Conservation (phyloP, 2,329 filamentous ascomycete genomes). For the Colletotrichum agaves region DNA sequence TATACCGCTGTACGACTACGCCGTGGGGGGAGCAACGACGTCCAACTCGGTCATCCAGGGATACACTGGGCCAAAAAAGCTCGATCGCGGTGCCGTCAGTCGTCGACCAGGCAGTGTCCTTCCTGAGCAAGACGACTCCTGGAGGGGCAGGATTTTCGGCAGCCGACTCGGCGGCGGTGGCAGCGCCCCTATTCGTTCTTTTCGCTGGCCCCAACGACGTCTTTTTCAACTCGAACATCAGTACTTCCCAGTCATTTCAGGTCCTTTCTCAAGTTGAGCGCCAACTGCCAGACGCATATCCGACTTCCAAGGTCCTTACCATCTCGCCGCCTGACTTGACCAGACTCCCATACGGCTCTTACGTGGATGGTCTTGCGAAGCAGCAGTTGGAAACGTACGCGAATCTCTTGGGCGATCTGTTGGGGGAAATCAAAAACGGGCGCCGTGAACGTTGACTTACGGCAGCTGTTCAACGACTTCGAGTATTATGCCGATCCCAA, state of each 20-base stretch:
- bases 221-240: constrained; percentile 30
- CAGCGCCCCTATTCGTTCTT: constrained; percentile 10
- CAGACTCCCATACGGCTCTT: constrained; percentile 22
- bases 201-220: constrained; percentile 28
- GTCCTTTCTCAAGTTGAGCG: not conserved
- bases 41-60: constrained; percentile 28
- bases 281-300: constrained; percentile 1
- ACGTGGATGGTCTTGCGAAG: not conserved
- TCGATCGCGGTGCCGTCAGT: constrained; percentile 27
- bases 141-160: not conserved
- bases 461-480: constrained; percentile 26
- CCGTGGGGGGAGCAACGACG: constrained; percentile 27
- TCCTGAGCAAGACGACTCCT: constrained; percentile 7
- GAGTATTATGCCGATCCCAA: constrained; percentile 26
- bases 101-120: constrained; percentile 17
- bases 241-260: constrained; percentile 27
- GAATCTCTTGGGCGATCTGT: not conserved
- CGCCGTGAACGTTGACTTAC: constrained; percentile 11
- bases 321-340: constrained; percentile 26
- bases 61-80: constrained; percentile 19
- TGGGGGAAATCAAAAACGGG: not conserved
- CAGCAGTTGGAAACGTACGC: constrained; percentile 3
- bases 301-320: not conserved
- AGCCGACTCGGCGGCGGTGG: constrained; percentile 1
- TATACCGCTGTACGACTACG: constrained; percentile 35